These are phyloP conservation scores for Aspergillus sp. DNA, from an alignment of 2,329 filamentous ascomycete genomes.

Conservation along the genomic window DNA sequence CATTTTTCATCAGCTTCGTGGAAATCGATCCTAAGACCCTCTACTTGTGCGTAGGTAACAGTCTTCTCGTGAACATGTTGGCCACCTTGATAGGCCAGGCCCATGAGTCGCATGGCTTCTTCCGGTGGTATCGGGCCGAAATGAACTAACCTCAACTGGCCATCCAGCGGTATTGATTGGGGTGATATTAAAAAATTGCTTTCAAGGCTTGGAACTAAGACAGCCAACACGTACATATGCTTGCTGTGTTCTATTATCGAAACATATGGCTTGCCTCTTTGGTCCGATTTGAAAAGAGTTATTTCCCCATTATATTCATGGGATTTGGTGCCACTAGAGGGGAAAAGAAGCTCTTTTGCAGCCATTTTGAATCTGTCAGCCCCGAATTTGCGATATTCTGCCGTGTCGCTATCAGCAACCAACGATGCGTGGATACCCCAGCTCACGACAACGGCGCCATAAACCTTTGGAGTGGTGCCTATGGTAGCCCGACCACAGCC, in stretches of 20 bases:
- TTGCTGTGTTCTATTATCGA: constrained; percentile 35
- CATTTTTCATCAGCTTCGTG: constrained; percentile 59
- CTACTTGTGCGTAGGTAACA: constrained; percentile 68
- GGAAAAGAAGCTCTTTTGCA: constrained; percentile 67
- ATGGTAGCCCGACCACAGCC: constrained; percentile 37
- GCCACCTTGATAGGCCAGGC: constrained; percentile 53
- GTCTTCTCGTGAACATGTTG: constrained; percentile 49
- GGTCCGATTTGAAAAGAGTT: constrained; percentile 31
- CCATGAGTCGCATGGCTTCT: constrained; percentile 74
- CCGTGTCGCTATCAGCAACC: constrained; percentile 86
- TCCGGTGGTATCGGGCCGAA: constrained; percentile 65
- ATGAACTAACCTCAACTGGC: constrained; percentile 65
- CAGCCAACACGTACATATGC: constrained; percentile 73
- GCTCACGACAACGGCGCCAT: constrained; percentile 80
- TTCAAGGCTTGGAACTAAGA: constrained; percentile 77
- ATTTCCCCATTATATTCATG: constrained; percentile 56
- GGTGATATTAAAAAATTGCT: constrained; percentile 79
- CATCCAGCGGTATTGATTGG: constrained; percentile 63
- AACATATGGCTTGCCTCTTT: constrained; percentile 17
- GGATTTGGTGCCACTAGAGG: constrained; percentile 46
- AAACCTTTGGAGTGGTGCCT: constrained; percentile 26
- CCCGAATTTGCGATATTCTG: constrained; percentile 72
- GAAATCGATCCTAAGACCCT: constrained; percentile 63
- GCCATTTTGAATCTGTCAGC: constrained; percentile 78
- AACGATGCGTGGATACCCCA: constrained; percentile 87